Base-by-base conservation (phyloP, 2,329 filamentous ascomycete genomes). In the Beauveria bassiana region DNA sequence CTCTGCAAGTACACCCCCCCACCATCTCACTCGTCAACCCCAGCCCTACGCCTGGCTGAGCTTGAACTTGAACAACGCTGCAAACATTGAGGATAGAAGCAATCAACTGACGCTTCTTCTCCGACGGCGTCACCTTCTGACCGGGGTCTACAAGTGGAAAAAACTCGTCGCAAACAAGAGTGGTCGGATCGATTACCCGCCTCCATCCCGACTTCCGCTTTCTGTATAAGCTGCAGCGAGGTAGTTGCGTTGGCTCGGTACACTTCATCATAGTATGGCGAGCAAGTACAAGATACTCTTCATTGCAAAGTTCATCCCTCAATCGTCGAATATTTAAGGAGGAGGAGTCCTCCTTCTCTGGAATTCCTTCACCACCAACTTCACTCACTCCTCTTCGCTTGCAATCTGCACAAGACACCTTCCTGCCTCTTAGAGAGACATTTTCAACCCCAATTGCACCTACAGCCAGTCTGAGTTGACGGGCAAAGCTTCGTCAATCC, bases 181-280 rank as follows among this genome's bases (percentile, higher is more conserved):
- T 42, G 40, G 24, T 26, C 40, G 16, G 40, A 60, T 40, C 38
- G 26, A 26, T 28, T 9, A 60, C 42, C 26, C 26, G 57, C 34
- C 38, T 31, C 24, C 20, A n/a, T 45, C 22, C 18, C 20, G 49
- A 47, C 50, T 45, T 53, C 47, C 58, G n/a, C 28, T 53, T 60
- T 53, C 34, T 28, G 49, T 60, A 53, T 60, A 40, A 46, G 49
- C 58, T 38, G 58, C 58, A 53, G 40, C 40, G 40, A 34, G 58
- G 47, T 28, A 46, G 49, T 60, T n/a, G 58, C 58, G 58, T 60
- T 60, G 58, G 49, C 40, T 60, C 58, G 49, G 28, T 52, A 5
- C 49, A 47, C 31, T 26, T 53, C 40, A 49, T 53, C 40, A 60
- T 38, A 47, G 40, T 60, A 60, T 60, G 58, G 58, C 47, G 51